Evolutionary conservation across 2,329 filamentous ascomycete genomes (phyloP), one percentile per base, ranked within the genome.

Genomic region (Botryotinia calthae): DNA sequence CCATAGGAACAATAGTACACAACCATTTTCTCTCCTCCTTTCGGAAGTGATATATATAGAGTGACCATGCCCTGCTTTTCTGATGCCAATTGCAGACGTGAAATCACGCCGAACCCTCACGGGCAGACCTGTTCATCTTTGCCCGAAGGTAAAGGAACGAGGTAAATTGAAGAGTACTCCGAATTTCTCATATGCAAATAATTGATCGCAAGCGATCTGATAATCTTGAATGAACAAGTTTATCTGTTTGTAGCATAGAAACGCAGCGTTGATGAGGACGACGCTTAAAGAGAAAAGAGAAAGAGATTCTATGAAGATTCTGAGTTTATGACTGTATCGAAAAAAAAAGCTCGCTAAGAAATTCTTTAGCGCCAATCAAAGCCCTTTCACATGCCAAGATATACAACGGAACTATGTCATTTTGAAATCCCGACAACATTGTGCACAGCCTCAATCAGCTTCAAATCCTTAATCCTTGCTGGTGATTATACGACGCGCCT

Each of bases 181-280:
- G 93, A 96, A 95, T 96, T 96, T 96, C 93, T 94, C 93, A 95
- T 94, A 94, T 95, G 93, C 93, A 80, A 76, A 74, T 67, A 59
- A 62, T 40, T 70, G 56, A 72, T 76, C 76, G 58, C 48, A 76
- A 73, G 70, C 65, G 78, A 79, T 77, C 76, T 78, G 75, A 79
- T 73, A 72, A 48, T 76, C 51, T 74, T 73, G 78, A 77, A 80
- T 82, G 77, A 80, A 71, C 67, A 72, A 72, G 75, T 31, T 78
- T 86, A 86, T 93, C 87, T 85, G 88, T 89, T 88, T 93, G 91
- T 91, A 91, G 93, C 93, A 95, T 94, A 93, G 93, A 95, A 95
- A 95, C 92, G 92, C 92, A 92, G 93, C 93, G 88, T 93, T 95
- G 91, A 89, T 87, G 88, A 91, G 92, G 92, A 90, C 90, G 91